A percentile compares a stretch with the other conserved stretches of the same genome.
These are phyloP conservation scores for Nematodospora anomalae DNA, from an alignment of 1,139 yeast species.

Conservation along the genomic window DNA sequence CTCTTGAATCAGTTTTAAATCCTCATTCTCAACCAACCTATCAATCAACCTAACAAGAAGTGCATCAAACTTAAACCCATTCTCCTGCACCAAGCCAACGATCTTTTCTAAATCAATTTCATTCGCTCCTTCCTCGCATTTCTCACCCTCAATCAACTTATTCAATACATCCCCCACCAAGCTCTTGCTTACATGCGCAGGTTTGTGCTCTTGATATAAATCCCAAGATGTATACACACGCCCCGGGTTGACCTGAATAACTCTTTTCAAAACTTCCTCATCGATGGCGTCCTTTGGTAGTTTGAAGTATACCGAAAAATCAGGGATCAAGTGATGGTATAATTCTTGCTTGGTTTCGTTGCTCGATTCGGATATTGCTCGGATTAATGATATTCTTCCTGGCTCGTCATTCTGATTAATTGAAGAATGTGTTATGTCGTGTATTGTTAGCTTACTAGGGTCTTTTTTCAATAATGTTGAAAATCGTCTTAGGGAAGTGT, in stretches of 20 bases:
- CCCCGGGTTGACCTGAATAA: constrained; percentile 41
- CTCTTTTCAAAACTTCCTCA: constrained; percentile 21
- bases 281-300: constrained; percentile 10
- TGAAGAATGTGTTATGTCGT: constrained; percentile 8
- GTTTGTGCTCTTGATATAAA: constrained; percentile 26
- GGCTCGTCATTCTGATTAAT: constrained; percentile 13
- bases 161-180: constrained; percentile 21
- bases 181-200: constrained; percentile 8
- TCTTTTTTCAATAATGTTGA: constrained; percentile 20
- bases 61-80: constrained; percentile 1
- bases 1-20: constrained; percentile 1
- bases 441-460: constrained; percentile 8
- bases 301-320: constrained; percentile 33
- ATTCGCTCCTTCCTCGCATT: constrained; percentile 11
- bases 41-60: constrained; percentile 1
- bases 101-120: constrained; percentile 5
- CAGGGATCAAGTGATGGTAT: constrained; percentile 20
- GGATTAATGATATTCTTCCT: constrained; percentile 12
- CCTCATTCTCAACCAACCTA: constrained; percentile 3
- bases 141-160: constrained; percentile 26
- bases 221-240: constrained; percentile 40
- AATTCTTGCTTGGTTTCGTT: constrained; percentile 13
- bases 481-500: constrained; percentile 6
- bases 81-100: not conserved
- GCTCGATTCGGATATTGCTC: constrained; percentile 11